These are phyloP conservation scores for Teratosphaeria epicoccoides DNA, from an alignment of 2,329 filamentous ascomycete species.

Conservation along the genomic window DNA sequence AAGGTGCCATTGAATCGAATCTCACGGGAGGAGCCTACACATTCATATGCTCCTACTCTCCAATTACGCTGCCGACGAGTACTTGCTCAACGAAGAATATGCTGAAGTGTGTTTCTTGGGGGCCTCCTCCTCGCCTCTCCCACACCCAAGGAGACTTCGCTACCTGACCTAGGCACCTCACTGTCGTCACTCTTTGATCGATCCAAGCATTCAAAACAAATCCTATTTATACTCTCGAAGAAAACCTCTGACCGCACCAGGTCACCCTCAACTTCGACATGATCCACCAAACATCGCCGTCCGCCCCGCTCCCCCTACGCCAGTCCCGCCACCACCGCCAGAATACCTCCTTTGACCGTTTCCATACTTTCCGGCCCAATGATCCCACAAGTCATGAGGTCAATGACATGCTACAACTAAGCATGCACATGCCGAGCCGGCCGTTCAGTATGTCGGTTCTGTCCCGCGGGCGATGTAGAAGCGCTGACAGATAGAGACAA, in stretches of 20 bases:
- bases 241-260: not conserved
- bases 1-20: not conserved
- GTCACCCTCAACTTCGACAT: not conserved
- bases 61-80: not conserved
- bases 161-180: not conserved
- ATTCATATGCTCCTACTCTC: not conserved
- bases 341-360: not conserved
- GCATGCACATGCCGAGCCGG: slow-evolving; percentile 16
- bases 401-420: slow-evolving; percentile 14
- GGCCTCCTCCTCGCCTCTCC: not conserved
- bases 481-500: slow-evolving; percentile 14
- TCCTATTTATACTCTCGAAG: not conserved
- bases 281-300: not conserved
- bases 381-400: not conserved
- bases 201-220: not conserved
- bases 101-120: not conserved
- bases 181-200: not conserved
- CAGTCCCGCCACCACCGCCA: not conserved
- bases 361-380: not conserved
- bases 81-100: not conserved
- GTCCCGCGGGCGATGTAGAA: not conserved
- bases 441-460: slow-evolving; percentile 11
- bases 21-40: not conserved
- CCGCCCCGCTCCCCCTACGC: not conserved
- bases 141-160: not conserved